These are phyloP conservation scores for Aspergillus saccharolyticus DNA, from an alignment of 495 filamentous ascomycete genomes.

Conservation along the genomic window DNA sequence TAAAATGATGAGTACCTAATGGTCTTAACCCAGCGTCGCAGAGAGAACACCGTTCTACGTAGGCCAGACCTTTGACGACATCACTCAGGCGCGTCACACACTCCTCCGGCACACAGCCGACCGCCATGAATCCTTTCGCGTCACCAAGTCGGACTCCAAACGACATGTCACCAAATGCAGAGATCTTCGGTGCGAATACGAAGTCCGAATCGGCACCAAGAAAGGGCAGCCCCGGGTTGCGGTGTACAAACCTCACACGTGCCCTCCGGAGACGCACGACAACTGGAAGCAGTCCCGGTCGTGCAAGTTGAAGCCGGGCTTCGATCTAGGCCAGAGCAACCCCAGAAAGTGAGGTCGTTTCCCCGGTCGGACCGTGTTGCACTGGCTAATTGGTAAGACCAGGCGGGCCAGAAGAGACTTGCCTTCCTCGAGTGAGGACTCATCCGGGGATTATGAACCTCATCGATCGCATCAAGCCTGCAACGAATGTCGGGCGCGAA, in stretches of 20 bases:
- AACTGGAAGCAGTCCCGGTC: not conserved
- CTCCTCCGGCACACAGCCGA: not conserved
- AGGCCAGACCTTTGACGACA: not conserved
- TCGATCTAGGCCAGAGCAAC: not conserved
- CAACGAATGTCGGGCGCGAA: not conserved
- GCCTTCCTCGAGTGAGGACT: not conserved
- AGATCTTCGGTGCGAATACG: not conserved
- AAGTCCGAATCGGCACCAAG: not conserved
- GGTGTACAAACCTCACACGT: not conserved
- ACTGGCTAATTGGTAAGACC: not conserved
- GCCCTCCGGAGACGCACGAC: not conserved
- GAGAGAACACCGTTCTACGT: not conserved
- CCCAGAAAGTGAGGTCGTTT: not conserved
- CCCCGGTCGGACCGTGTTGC: not conserved
- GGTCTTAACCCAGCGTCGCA: not conserved
- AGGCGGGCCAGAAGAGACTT: not conserved
- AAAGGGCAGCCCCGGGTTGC: not conserved
- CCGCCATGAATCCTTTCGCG: not conserved
- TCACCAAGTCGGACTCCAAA: not conserved
- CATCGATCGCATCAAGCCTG: conserved; percentile 1
- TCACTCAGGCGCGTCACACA: not conserved
- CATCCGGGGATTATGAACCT: not conserved
- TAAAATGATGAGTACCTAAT: too few species aligned
- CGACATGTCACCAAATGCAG: not conserved
- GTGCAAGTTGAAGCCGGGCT: not conserved